Percentiles rank a stretch among this genome's conserved stretches.
Conservation (phyloP, 2,329 filamentous ascomycete genomes). For the Exophiala phaeomuriformis region DNA sequence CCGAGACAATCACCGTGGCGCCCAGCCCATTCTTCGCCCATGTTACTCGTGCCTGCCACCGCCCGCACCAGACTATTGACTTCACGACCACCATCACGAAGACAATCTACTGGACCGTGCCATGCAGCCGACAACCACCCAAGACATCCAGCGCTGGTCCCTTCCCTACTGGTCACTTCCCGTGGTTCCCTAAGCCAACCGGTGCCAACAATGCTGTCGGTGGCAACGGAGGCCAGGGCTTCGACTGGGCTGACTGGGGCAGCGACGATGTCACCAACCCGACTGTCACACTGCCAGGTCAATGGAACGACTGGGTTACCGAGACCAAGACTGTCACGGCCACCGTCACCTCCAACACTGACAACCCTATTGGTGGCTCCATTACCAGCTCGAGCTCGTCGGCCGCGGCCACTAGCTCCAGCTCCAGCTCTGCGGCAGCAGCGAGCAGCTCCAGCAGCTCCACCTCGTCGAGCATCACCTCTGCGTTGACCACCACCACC, state of each 20-base stretch:
- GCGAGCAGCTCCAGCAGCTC: conserved; percentile 1
- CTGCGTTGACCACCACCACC: neutral
- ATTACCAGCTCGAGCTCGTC: neutral
- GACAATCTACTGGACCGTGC: conserved; percentile 17
- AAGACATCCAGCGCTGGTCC: conserved; percentile 10
- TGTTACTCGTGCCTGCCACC: conserved; percentile 13
- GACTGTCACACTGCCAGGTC: conserved; percentile 1
- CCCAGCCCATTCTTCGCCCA: conserved; percentile 18
- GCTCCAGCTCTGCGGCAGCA: neutral
- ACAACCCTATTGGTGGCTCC: neutral
- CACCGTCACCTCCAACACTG: neutral
- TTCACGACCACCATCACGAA: conserved; percentile 23
- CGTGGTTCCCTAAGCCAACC: conserved; percentile 2
- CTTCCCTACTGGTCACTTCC: conserved; percentile 12
- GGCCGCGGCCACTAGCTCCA: neutral
- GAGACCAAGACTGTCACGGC: conserved; percentile 2
- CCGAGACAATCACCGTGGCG: conserved; percentile 18
- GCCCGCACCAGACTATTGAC: conserved; percentile 16
- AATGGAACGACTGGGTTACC: conserved; percentile 13
- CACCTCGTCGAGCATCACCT: neutral
- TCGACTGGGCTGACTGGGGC: conserved; percentile 15
- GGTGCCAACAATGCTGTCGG: neutral
- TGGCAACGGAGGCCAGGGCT: conserved; percentile 2
- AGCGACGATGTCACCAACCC: conserved; percentile 9
- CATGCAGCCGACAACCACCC: conserved; percentile 12